phyloP scores from a whole-genome alignment of 495 filamentous ascomycete genomes.

The Hypoxylon intermedium region DNA sequence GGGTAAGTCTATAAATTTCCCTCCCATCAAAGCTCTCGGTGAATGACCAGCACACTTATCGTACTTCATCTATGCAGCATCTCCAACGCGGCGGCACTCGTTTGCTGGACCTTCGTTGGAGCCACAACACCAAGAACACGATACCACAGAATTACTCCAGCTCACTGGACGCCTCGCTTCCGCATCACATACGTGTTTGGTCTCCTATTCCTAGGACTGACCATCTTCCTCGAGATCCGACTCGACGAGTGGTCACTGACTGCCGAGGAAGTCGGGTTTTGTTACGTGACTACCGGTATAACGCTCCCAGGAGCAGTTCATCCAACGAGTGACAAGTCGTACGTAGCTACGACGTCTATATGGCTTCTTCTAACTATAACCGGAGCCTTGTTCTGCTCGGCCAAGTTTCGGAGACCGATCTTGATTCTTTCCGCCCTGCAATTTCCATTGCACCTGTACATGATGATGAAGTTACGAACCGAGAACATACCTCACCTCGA shows the following conservation, averaged over 20 bases:
- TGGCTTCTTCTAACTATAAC: conserved; percentile 45
- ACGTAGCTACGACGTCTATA: conserved; percentile 40
- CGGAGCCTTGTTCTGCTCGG: conserved; percentile 38
- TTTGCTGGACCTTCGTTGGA: conserved; percentile 44
- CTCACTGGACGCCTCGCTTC: conserved; percentile 37
- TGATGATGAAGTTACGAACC: conserved; percentile 45
- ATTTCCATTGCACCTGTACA: conserved; percentile 49
- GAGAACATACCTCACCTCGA: conserved; percentile 46
- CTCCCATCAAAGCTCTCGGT: no score
- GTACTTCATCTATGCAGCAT: conserved; percentile 16
- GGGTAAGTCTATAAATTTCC: no score
- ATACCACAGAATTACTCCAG: conserved; percentile 10
- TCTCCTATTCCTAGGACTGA: conserved; percentile 41
- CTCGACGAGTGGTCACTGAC: conserved; percentile 41
- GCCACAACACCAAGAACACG: conserved; percentile 25
- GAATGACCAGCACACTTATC: conserved; percentile 7
- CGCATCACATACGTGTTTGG: conserved; percentile 43
- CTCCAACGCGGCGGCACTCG: conserved; percentile 47
- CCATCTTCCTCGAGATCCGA: conserved; percentile 43
- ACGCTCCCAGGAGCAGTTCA: conserved; percentile 30
- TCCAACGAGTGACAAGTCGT: conserved; percentile 40
- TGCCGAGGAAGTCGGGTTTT: conserved; percentile 34
- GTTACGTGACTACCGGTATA: conserved; percentile 42
- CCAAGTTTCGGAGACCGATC: conserved; percentile 33
- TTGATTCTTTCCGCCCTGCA: conserved; percentile 41